Percentiles rank a stretch among this genome's conserved stretches.
phyloP scores from a whole-genome alignment of 352 stramenopile genomes.

The Pseudoperonospora humuli region DNA sequence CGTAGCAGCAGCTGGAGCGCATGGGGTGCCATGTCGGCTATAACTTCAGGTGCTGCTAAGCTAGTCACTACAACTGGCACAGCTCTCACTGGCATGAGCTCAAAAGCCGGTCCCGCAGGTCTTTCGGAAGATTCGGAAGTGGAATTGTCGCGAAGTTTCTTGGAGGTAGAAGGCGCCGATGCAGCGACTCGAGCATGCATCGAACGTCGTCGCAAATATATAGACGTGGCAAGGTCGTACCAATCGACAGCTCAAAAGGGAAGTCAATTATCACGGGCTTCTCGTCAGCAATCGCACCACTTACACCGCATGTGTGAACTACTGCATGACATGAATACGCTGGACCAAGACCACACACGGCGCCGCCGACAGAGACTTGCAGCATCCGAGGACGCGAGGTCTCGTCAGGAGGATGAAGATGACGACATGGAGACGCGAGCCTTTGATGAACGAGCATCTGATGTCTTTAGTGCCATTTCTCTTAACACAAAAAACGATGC shows the following conservation, averaged over 20 bases:
- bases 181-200: slow-evolving; percentile 18
- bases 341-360: slow-evolving; percentile 47
- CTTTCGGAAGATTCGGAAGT: slow-evolving; percentile 17
- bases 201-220: slow-evolving; percentile 52
- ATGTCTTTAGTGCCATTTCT: slow-evolving; percentile 68
- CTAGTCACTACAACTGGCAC: slow-evolving; percentile 64
- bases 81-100: slow-evolving; percentile 36
- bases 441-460: slow-evolving; percentile 61
- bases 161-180: slow-evolving; percentile 20
- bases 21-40: slow-evolving; percentile 62
- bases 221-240: slow-evolving; percentile 58
- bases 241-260: slow-evolving; percentile 53
- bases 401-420: slow-evolving; percentile 25
- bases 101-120: slow-evolving; percentile 23
- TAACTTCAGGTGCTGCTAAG: slow-evolving; percentile 70
- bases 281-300: slow-evolving; percentile 57
- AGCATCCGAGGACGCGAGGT: slow-evolving; percentile 14
- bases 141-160: slow-evolving; percentile 57
- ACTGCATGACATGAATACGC: slow-evolving; percentile 58
- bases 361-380: slow-evolving; percentile 28
- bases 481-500: slow-evolving; percentile 61
- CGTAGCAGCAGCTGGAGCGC: slow-evolving; percentile 43
- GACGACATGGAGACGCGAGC: slow-evolving; percentile 63
- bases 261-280: slow-evolving; percentile 45
- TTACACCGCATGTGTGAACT: slow-evolving; percentile 65